Evolutionary conservation across 331 rosid species (phyloP), one percentile per base, ranked within the genome.

Genomic region (Acacia pycnantha): DNA sequence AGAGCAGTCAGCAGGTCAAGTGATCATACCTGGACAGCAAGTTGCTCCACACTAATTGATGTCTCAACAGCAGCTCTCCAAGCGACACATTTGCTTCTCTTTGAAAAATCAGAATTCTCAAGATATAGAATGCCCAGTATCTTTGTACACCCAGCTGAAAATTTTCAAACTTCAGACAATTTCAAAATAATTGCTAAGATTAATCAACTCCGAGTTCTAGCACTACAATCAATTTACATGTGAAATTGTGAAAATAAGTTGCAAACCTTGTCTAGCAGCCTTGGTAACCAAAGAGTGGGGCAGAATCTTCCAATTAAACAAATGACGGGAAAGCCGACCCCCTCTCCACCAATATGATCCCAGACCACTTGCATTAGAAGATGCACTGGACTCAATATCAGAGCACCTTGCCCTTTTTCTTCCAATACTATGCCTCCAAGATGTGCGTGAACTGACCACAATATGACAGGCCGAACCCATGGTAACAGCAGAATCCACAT

Each of bases 341-440:
- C 99, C 99, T 90, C 99, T 92, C 97, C 97, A 92, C 99, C 99
- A 96, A 74, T 85, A 91, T 79, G 87, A 85, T 71, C 91, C 92
- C 89, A 95, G 86, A 73, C 98, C 98, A 90, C 94, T 76, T 59
- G 89, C 74, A 76, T 86, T 90, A 76, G 92, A 88, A 82, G 95
- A 83, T 75, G 92, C 88, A 74, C 83, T 91, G 46, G 93, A 77
- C 79, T 91, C 95, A 58, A 1, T 79, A 84, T 93, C 98, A 47
- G 91, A 88, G 82, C 74, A 73, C 87, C 90, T 89, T 84, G 82
- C 86, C 89, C 89, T 91, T 85, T 89, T 96, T 83, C 84, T 92
- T 76, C 88, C 89, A 77, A 89, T 82, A 74, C 90, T 76, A 56
- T 89, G 90, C 87, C 82, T 93, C 72, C 94, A 86, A 80, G 85